Conservation (phyloP, 164 flowering plant genomes). For the Stephania japonica region DNA sequence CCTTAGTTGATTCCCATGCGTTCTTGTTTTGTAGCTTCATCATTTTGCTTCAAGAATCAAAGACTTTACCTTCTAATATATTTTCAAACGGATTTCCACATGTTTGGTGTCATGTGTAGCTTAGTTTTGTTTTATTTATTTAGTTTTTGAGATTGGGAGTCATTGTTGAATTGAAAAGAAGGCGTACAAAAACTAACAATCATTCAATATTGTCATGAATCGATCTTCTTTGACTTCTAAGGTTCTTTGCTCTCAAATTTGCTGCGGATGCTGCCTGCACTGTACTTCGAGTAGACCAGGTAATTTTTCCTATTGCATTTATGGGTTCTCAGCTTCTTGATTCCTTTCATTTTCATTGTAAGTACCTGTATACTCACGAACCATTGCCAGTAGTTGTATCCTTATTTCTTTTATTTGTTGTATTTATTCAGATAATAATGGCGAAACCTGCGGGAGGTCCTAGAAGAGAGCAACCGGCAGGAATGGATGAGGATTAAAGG, state of each 20-base stretch:
- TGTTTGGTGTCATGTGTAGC: not conserved
- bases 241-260: conserved; percentile 86
- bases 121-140: too few relatives aligned
- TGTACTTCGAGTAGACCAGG: conserved; percentile 93
- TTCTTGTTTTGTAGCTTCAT: not conserved
- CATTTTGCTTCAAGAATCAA: not conserved
- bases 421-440: conserved; percentile 74
- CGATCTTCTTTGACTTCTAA: conserved; percentile 16
- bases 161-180: not conserved
- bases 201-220: not conserved
- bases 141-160: too few relatives aligned
- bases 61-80: not conserved
- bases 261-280: conserved; percentile 97
- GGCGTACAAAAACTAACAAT: not conserved
- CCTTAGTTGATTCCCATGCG: not conserved
- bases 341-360: not conserved
- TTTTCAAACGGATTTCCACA: not conserved
- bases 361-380: not conserved
- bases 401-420: not conserved
- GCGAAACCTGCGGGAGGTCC: conserved; percentile 98
- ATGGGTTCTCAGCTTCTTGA: not conserved
- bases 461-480: conserved; percentile 57
- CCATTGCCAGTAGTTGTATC: not conserved
- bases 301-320: conserved; percentile 15
- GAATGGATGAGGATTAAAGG: conserved; percentile 79